Evolutionary conservation across 805 yeast species (phyloP).

Genomic region (Lipomyces mesembrius): DNA sequence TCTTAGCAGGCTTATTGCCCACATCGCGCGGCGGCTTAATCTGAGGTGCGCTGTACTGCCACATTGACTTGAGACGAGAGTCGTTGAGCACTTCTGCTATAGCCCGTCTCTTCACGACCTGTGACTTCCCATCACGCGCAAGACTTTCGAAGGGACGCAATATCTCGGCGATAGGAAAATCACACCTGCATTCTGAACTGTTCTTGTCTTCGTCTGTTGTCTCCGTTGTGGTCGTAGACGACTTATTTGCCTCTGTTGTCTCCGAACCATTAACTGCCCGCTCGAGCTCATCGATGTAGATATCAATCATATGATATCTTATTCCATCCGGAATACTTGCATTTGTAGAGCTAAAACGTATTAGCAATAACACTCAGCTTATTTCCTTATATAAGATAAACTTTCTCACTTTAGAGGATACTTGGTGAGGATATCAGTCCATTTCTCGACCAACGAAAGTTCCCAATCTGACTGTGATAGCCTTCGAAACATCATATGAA

Average conservation of each 20-base stretch:
- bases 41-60: slow-evolving; percentile 43
- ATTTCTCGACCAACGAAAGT: slow-evolving; percentile 52
- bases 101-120: slow-evolving; percentile 68
- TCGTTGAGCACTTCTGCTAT: slow-evolving; percentile 70
- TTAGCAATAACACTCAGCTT: no score
- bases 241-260: not conserved
- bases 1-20: not conserved
- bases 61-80: slow-evolving; percentile 68
- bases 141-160: slow-evolving; percentile 66
- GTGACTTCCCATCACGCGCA: slow-evolving; percentile 54
- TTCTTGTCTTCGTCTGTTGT: slow-evolving; percentile 45
- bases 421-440: slow-evolving; percentile 49
- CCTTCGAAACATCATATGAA: slow-evolving; percentile 66
- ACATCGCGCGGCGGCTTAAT: slow-evolving; percentile 4
- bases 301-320: slow-evolving; percentile 83
- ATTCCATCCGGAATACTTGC: slow-evolving; percentile 68
- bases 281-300: slow-evolving; percentile 83
- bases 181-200: slow-evolving; percentile 34
- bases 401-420: slow-evolving; percentile 48
- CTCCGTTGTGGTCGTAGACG: slow-evolving; percentile 30
- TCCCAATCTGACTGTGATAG: slow-evolving; percentile 63
- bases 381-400: not conserved
- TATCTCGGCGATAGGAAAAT: slow-evolving; percentile 58
- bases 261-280: slow-evolving; percentile 50
- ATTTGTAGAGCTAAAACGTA: slow-evolving; percentile 19